These are phyloP conservation scores for Aspergillus amoenus DNA, from an alignment of 2,329 filamentous ascomycete species.

Conservation along the genomic window DNA sequence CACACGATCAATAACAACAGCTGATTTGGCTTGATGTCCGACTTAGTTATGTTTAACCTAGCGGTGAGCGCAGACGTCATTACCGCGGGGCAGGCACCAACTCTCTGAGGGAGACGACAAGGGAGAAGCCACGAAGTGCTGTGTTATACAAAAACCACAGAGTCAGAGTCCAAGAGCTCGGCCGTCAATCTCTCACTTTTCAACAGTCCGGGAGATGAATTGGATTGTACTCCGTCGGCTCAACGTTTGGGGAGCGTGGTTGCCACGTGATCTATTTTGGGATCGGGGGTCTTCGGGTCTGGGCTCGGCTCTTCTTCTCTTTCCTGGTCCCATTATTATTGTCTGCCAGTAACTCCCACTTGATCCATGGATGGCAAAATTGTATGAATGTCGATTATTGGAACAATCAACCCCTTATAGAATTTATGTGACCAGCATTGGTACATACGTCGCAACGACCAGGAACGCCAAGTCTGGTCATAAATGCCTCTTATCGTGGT, in stretches of 20 bases:
- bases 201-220: too few relatives aligned
- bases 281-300: too few relatives aligned
- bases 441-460: not conserved
- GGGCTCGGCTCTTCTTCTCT: too few relatives aligned
- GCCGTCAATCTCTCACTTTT: not conserved
- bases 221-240: too few relatives aligned
- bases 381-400: too few relatives aligned
- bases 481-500: not conserved
- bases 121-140: not conserved
- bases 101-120: not conserved
- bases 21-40: constrained; percentile 22
- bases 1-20: constrained; percentile 14
- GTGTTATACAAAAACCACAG: not conserved
- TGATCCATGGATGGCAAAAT: too few relatives aligned
- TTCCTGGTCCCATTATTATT: too few relatives aligned
- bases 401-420: too few relatives aligned
- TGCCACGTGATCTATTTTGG: too few relatives aligned
- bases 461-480: not conserved
- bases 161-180: not conserved
- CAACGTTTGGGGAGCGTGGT: not conserved
- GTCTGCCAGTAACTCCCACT: too few relatives aligned
- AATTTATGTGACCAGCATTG: too few relatives aligned
- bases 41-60: constrained; percentile 11
- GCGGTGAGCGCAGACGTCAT: constrained; percentile 25
- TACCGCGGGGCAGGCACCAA: constrained; percentile 18